Percentiles rank a stretch among this genome's conserved stretches.
These are phyloP conservation scores for Takashimella koratensis DNA, from an alignment of 1,284 basidiomycete species.

Conservation along the genomic window DNA sequence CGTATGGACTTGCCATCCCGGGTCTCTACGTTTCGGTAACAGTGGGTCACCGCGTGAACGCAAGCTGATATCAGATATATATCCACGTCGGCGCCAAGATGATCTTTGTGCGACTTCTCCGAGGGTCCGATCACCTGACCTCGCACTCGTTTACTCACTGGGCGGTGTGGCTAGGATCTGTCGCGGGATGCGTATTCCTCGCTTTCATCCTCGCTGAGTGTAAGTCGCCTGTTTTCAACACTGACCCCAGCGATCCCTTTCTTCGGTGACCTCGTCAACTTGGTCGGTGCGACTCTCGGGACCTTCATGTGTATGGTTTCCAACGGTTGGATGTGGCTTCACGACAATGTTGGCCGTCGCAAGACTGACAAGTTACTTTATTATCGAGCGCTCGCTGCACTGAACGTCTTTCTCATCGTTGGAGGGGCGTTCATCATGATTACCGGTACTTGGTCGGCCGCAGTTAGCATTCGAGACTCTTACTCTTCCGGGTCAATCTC, in stretches of 20 bases:
- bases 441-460: too few relatives aligned
- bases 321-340: constrained; percentile 14
- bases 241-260: constrained; percentile 25
- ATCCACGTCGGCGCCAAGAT: constrained; percentile 25
- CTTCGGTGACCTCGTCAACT: constrained; percentile 29
- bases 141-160: constrained; percentile 59
- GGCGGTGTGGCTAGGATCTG: constrained; percentile 53
- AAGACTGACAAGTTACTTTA: constrained; percentile 10
- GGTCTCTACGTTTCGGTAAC: constrained; percentile 27
- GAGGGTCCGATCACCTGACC: constrained; percentile 56
- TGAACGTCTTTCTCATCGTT: too few relatives aligned
- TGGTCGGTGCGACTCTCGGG: constrained; percentile 26
- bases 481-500: constrained; percentile 36
- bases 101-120: constrained; percentile 37
- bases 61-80: too few relatives aligned
- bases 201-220: constrained; percentile 59
- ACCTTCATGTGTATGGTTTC: constrained; percentile 22
- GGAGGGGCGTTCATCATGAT: too few relatives aligned
- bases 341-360: constrained; percentile 11
- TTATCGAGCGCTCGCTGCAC: too few relatives aligned
- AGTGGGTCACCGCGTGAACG: too few relatives aligned
- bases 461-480: constrained; percentile 29
- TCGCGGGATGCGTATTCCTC: constrained; percentile 42
- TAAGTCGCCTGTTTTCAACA: constrained; percentile 1
- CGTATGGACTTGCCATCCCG: constrained; percentile 11